Evolutionary conservation across 2,329 filamentous ascomycete genomes (phyloP).

Genomic region (Phoma herbarum): DNA sequence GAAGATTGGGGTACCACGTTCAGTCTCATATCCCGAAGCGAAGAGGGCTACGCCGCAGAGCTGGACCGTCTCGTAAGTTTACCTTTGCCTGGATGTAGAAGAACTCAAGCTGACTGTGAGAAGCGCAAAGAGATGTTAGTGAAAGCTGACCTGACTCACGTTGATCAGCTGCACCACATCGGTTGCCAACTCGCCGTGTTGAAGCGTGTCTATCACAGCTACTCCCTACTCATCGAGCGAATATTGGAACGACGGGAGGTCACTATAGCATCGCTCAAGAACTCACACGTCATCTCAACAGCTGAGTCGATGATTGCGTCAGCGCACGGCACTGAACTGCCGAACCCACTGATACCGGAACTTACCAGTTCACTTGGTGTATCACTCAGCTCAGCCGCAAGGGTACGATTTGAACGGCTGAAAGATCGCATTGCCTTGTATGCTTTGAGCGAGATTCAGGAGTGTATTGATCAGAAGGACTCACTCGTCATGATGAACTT

Average conservation of each 20-base stretch:
- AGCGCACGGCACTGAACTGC: constrained; percentile 25
- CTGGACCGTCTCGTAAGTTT: constrained; percentile 60
- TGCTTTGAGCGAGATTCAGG: constrained; percentile 68
- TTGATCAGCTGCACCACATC: constrained; percentile 65
- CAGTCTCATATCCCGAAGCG: constrained; percentile 60
- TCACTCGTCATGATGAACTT: constrained; percentile 77
- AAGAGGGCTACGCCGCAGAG: constrained; percentile 58
- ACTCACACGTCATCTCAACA: constrained; percentile 52
- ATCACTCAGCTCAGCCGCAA: constrained; percentile 58
- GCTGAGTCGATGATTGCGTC: constrained; percentile 43
- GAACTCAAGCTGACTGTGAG: background rate
- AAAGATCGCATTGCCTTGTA: constrained; percentile 67
- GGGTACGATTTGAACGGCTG: constrained; percentile 67
- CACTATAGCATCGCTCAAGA: constrained; percentile 55
- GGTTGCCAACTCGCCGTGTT: constrained; percentile 68
- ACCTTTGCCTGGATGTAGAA: rapidly evolving
- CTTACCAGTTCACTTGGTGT: constrained; percentile 55
- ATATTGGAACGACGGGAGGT: constrained; percentile 60
- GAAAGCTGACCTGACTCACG: constrained; percentile 56
- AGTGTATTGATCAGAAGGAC: constrained; percentile 74
- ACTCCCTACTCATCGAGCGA: constrained; percentile 68
- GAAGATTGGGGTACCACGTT: constrained; percentile 71
- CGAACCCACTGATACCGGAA: constrained; percentile 41
- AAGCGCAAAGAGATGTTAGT: constrained; percentile 65
- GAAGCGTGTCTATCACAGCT: constrained; percentile 68